Evolutionary conservation across 192 early-diverging fungal genomes (phyloP).

Genomic region (Coemansia furcata): DNA sequence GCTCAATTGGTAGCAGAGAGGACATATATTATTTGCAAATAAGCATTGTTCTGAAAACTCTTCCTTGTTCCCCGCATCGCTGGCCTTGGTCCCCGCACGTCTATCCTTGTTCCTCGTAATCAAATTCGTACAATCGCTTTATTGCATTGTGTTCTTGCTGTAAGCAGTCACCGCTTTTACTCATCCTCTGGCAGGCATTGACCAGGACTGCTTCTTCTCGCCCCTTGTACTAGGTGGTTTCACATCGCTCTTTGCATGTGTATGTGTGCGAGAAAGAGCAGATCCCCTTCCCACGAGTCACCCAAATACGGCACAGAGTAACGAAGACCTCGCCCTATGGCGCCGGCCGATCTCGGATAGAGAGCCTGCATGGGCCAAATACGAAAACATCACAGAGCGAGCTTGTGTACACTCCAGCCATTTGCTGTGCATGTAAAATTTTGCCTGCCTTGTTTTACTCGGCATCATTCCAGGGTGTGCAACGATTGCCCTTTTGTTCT

Average conservation of each 20-base stretch:
- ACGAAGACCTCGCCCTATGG: background rate
- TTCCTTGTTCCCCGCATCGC: too few relatives aligned
- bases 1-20: too few relatives aligned
- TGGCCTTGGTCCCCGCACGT: too few relatives aligned
- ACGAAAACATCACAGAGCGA: background rate
- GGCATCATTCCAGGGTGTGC: background rate
- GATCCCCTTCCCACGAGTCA: background rate
- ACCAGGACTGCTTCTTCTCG: background rate
- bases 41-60: too few relatives aligned
- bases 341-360: background rate
- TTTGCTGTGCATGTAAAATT: constrained; percentile 1
- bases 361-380: background rate
- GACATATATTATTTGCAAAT: too few relatives aligned
- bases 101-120: too few relatives aligned
- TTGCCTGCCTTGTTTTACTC: background rate
- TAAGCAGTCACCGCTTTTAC: background rate
- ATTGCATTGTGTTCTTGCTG: background rate
- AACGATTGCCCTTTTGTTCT: background rate
- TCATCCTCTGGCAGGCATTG: background rate
- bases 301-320: background rate
- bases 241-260: background rate
- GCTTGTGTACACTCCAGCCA: background rate
- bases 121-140: background rate
- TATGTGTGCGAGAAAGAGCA: background rate
- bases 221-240: background rate